Percentiles rank a stretch among this genome's conserved stretches.
Evolutionary conservation across 1,284 basidiomycete species (phyloP).

Genomic region (Porogramme epimiltina): DNA sequence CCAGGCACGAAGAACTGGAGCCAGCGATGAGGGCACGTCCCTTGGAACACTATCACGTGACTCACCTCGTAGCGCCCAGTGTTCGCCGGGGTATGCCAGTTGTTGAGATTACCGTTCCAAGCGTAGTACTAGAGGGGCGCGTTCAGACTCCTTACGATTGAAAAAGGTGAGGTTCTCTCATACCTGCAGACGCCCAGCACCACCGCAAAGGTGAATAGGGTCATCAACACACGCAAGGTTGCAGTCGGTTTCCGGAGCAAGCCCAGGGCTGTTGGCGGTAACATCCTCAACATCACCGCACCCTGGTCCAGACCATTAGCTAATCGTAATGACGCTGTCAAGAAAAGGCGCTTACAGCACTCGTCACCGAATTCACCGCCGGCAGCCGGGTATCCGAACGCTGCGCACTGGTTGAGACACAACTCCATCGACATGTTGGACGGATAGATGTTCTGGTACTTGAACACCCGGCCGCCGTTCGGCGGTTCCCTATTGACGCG

Average conservation of each 20-base stretch:
- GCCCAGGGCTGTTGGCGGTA: slow-evolving; percentile 44
- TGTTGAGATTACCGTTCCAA: slow-evolving; percentile 58
- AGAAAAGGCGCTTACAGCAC: slow-evolving; percentile 59
- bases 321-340: too few relatives aligned
- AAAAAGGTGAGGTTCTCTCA: slow-evolving; percentile 2
- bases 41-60: not conserved
- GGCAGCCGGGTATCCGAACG: slow-evolving; percentile 66
- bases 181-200: slow-evolving; percentile 38
- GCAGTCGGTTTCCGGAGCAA: slow-evolving; percentile 55
- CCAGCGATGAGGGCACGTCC: not conserved
- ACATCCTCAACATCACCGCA: slow-evolving; percentile 67
- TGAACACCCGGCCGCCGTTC: slow-evolving; percentile 47
- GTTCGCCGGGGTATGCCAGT: slow-evolving; percentile 64
- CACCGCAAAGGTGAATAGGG: slow-evolving; percentile 65
- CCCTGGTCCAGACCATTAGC: slow-evolving; percentile 38
- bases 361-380: slow-evolving; percentile 63
- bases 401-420: slow-evolving; percentile 64
- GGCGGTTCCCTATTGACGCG: slow-evolving; percentile 33
- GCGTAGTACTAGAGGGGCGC: slow-evolving; percentile 40
- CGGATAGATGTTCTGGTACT: slow-evolving; percentile 57
- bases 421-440: slow-evolving; percentile 62
- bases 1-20: slow-evolving; percentile 58
- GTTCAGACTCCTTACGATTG: not conserved
- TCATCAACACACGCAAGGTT: slow-evolving; percentile 66
- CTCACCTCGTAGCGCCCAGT: slow-evolving; percentile 64